Evolutionary conservation across 2,329 filamentous ascomycete genomes (phyloP).

Genomic region (Fusarium mundagurra): DNA sequence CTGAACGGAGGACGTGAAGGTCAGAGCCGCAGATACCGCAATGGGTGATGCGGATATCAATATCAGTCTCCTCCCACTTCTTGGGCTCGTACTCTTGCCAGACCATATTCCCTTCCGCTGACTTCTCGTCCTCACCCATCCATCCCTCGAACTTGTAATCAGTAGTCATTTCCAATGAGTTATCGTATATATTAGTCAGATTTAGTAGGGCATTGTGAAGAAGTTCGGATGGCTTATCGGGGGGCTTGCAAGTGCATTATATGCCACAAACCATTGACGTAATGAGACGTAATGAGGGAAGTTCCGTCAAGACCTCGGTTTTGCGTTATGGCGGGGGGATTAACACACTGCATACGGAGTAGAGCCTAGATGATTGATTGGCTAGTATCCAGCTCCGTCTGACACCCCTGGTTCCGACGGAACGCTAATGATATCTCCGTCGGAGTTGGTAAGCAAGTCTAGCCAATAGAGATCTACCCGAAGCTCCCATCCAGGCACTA

Average conservation of each 20-base stretch:
- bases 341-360: background rate
- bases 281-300: background rate
- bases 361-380: background rate
- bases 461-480: fast-evolving
- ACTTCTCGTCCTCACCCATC: background rate
- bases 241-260: background rate
- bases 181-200: background rate
- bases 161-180: background rate
- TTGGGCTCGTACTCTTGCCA: slow-evolving; percentile 70
- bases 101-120: slow-evolving; percentile 58
- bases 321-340: background rate
- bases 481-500: background rate
- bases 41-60: slow-evolving; percentile 73
- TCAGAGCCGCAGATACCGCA: slow-evolving; percentile 74
- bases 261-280: background rate
- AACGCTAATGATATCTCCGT: background rate
- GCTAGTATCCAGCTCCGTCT: background rate
- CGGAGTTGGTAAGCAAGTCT: background rate
- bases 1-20: slow-evolving; percentile 66
- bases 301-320: background rate
- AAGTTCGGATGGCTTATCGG: background rate
- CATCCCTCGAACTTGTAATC: background rate
- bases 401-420: background rate
- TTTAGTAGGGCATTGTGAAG: background rate
- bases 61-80: slow-evolving; percentile 71